A percentile compares a stretch with the other conserved stretches of the same genome.
These are phyloP conservation scores for Chlorella sp. DNA, from an alignment of 139 green algal species.

Conservation along the genomic window DNA sequence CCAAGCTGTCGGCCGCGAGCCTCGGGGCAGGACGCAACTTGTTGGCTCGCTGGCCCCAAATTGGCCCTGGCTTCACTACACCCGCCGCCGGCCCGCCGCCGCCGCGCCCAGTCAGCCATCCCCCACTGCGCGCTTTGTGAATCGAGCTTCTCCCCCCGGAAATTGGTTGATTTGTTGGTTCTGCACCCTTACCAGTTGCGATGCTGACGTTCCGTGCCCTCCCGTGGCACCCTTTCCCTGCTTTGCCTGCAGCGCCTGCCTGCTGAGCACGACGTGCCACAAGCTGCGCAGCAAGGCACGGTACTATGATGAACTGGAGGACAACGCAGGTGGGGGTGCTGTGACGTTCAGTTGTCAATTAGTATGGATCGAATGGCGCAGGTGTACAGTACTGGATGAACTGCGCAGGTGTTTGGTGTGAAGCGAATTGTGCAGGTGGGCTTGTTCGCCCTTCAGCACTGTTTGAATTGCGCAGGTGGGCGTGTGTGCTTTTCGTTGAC, in stretches of 20 bases:
- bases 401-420: no score
- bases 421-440: no score
- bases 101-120: no score
- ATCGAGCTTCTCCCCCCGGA: no score
- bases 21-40: not conserved
- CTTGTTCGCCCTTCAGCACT: no score
- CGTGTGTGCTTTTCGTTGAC: no score
- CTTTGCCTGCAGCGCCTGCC: not conserved
- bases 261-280: not conserved
- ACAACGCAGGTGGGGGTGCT: not conserved
- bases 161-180: no score
- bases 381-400: no score
- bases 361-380: not conserved
- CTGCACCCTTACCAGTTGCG: not conserved
- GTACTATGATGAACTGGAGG: constrained; percentile 22
- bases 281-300: constrained; percentile 32
- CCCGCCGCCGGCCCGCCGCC: no score
- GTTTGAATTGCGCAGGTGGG: no score
- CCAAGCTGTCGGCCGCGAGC: not conserved
- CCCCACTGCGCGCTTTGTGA: no score
- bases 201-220: not conserved
- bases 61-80: not conserved
- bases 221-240: not conserved
- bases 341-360: not conserved
- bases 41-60: not conserved